A percentile compares a stretch with the other conserved stretches of the same genome.
These are phyloP conservation scores for Capsella bursapastoris DNA, from an alignment of 345 rosid species.

Conservation along the genomic window DNA sequence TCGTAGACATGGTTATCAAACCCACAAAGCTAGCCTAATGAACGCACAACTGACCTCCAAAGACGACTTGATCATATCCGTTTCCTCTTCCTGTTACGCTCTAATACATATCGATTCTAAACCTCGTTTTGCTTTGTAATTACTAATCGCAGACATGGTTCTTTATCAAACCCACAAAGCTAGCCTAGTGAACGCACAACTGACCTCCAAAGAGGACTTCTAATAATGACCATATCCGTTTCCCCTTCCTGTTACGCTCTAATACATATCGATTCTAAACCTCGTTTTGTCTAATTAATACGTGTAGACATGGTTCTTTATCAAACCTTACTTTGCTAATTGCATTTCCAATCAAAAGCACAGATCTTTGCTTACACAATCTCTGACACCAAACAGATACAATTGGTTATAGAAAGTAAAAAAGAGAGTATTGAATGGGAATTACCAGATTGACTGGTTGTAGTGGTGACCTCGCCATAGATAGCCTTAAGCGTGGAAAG, in stretches of 20 bases:
- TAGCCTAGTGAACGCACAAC: neutral
- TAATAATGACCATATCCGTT: too few species aligned
- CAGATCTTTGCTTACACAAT: neutral
- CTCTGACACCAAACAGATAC: neutral
- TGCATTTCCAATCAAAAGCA: neutral
- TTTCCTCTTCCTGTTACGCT: too few species aligned
- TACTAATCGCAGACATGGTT: neutral
- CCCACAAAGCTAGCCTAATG: neutral
- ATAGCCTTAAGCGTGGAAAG: conserved; percentile 68
- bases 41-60: too few species aligned
- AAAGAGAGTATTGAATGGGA: neutral
- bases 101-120: too few species aligned
- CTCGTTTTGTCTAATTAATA: too few species aligned
- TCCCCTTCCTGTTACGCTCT: too few species aligned
- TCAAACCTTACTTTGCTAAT: neutral
- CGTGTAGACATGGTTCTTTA: too few species aligned
- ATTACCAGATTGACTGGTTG: conserved; percentile 48
- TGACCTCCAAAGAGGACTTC: too few species aligned
- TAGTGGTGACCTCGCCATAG: conserved; percentile 69
- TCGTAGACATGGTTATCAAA: neutral
- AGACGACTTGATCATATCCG: too few species aligned
- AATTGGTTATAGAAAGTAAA: neutral
- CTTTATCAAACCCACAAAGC: neutral
- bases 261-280: too few species aligned
- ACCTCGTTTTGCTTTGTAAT: neutral